These are phyloP conservation scores for Candida cerambycidarum DNA, from an alignment of 805 yeast species.

Conservation along the genomic window DNA sequence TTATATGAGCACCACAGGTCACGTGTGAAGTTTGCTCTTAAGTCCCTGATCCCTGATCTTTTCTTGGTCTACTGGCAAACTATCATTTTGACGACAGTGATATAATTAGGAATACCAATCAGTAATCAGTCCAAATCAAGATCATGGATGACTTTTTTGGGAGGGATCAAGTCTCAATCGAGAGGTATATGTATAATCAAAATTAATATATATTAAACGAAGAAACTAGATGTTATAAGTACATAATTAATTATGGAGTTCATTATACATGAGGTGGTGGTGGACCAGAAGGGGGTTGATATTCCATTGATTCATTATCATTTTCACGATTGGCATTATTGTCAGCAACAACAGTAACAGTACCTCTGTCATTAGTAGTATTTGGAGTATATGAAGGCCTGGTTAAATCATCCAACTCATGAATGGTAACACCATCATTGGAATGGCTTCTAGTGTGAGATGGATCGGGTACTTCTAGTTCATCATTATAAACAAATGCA, in stretches of 20 bases:
- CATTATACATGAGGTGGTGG: slow-evolving; percentile 5
- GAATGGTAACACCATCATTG: slow-evolving; percentile 12
- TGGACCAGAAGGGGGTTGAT: slow-evolving; percentile 2
- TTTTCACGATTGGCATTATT: neutral
- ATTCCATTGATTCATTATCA: neutral
- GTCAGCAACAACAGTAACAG: neutral
- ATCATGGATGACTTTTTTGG: too few species aligned
- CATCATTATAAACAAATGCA: slow-evolving; percentile 5
- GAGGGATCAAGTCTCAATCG: too few species aligned
- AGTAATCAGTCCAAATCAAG: too few species aligned
- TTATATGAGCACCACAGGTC: slow-evolving; percentile 3
- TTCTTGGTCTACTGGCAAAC: too few species aligned
- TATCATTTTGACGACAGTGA: too few species aligned
- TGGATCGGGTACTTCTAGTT: slow-evolving; percentile 9
- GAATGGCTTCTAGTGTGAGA: slow-evolving; percentile 12
- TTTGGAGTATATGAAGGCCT: slow-evolving; percentile 4
- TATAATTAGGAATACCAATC: too few species aligned
- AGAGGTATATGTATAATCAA: neutral
- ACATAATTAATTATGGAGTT: neutral
- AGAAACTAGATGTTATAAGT: neutral
- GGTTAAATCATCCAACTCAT: slow-evolving; percentile 7
- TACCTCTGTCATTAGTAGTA: neutral
- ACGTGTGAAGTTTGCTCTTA: neutral
- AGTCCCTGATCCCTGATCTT: neutral
- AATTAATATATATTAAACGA: neutral